Conservation (phyloP, 345 rosid genomes). For the Bruguiera gymnorhiza region DNA sequence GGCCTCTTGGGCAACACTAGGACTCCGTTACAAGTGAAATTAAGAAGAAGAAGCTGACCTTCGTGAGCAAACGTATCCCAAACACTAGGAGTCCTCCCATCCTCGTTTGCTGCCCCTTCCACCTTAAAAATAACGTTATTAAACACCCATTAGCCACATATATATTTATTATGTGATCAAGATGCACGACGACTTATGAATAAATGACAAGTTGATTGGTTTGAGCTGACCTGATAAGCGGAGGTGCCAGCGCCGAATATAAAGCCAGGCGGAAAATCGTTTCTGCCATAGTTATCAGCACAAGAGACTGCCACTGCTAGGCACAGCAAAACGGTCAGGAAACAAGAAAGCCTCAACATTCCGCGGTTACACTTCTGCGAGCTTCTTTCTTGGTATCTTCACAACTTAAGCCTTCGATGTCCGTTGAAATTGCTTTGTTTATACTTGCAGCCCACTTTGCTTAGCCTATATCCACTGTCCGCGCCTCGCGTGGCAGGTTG, state of each 20-base stretch:
- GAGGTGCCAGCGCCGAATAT: conserved; percentile 57
- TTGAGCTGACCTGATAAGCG: conserved; percentile 50
- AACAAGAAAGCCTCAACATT: conserved; percentile 2
- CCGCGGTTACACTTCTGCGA: neutral
- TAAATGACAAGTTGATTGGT: neutral
- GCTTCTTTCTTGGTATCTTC: no score
- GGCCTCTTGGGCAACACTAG: no score
- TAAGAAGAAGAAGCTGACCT: conserved; percentile 23
- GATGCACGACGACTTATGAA: neutral
- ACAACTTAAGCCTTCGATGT: no score
- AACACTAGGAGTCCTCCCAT: conserved; percentile 53
- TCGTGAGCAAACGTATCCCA: conserved; percentile 54
- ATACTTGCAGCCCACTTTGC: no score
- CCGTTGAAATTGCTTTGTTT: no score
- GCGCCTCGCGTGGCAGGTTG: no score
- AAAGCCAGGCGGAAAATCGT: conserved; percentile 53
- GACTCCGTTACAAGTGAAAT: no score
- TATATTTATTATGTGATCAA: no score
- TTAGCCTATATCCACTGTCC: no score
- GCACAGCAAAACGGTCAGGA: conserved; percentile 21
- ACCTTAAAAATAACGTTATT: conserved; percentile 18
- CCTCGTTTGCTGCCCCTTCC: conserved; percentile 64
- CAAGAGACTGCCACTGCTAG: conserved; percentile 14
- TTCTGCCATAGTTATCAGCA: conserved; percentile 36
- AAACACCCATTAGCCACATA: neutral